A percentile compares a stretch with the other conserved stretches of the same genome.
Conservation (phyloP, 345 rosid genomes). For the Arabidopsis thaliana region DNA sequence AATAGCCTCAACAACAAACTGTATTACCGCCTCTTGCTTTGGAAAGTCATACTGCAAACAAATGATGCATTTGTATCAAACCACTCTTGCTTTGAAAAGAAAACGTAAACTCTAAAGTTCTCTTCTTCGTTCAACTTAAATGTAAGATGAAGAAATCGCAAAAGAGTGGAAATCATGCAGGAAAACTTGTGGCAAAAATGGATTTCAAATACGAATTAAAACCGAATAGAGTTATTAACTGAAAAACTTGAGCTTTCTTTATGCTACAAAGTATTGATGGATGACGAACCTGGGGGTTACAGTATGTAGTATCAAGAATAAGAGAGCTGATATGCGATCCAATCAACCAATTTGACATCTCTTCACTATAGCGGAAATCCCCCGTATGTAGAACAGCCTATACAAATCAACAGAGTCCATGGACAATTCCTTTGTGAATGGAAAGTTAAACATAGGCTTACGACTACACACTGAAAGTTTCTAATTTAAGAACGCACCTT, state of each 20-base stretch:
- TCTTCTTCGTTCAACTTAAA: no score
- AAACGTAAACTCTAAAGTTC: background rate
- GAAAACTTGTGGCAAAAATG: background rate
- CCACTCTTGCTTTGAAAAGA: background rate
- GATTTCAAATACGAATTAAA: background rate
- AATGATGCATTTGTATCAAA: constrained; percentile 18
- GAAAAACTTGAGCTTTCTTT: background rate
- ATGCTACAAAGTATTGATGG: background rate
- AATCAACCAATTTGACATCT: constrained; percentile 56
- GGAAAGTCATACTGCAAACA: constrained; percentile 91
- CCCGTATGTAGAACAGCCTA: constrained; percentile 92
- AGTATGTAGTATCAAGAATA: constrained; percentile 97
- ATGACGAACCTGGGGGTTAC: constrained; percentile 77
- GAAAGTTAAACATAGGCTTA: background rate
- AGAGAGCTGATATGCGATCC: constrained; percentile 65
- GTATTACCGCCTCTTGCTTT: constrained; percentile 88
- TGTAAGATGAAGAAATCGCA: no score
- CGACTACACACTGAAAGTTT: background rate
- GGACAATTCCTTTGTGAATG: background rate
- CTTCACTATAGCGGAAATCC: constrained; percentile 81
- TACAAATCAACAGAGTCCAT: constrained; percentile 20
- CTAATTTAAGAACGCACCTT: constrained; percentile 62
- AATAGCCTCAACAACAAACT: constrained; percentile 92
- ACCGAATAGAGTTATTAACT: background rate
- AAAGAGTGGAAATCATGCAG: no score